Conservation (phyloP, 805 yeast species). For the Helenozyma rhizophorensis region DNA sequence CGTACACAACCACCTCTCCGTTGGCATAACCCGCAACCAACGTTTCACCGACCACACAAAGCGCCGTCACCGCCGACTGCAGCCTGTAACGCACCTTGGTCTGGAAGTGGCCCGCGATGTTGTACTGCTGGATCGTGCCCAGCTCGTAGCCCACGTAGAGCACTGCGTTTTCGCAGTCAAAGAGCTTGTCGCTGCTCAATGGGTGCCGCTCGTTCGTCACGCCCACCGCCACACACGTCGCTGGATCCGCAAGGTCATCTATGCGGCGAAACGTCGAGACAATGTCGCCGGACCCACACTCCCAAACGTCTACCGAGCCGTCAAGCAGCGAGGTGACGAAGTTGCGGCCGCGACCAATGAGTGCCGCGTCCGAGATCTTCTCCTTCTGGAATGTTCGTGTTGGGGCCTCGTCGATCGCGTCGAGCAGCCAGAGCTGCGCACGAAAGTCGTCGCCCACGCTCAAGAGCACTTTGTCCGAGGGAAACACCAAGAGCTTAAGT, state of each 20-base stretch:
- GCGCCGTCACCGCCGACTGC: constrained; percentile 10
- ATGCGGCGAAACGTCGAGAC: constrained; percentile 33
- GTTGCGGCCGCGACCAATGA: constrained; percentile 67
- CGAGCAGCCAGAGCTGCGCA: constrained; percentile 56
- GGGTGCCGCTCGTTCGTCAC: neutral
- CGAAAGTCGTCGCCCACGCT: constrained; percentile 57
- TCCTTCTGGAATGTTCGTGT: constrained; percentile 48
- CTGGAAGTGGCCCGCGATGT: constrained; percentile 16
- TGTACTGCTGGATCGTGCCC: constrained; percentile 27
- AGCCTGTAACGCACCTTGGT: constrained; percentile 5
- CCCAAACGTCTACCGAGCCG: constrained; percentile 64
- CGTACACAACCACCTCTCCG: constrained; percentile 5
- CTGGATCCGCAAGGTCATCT: constrained; percentile 16
- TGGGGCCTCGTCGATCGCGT: constrained; percentile 13
- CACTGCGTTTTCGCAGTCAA: constrained; percentile 44
- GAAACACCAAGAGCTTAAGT: constrained; percentile 46
- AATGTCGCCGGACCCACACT: constrained; percentile 52
- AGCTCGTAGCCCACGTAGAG: constrained; percentile 41
- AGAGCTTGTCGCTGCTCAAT: constrained; percentile 28
- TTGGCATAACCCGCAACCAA: constrained; percentile 17
- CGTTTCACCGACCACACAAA: constrained; percentile 7
- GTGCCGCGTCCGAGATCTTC: constrained; percentile 43
- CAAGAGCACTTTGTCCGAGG: constrained; percentile 58
- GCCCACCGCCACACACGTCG: constrained; percentile 12
- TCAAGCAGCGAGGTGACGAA: constrained; percentile 52